Evolutionary conservation across 176 grass and related monocot genomes (phyloP).

Genomic region (Zoysia japonica): DNA sequence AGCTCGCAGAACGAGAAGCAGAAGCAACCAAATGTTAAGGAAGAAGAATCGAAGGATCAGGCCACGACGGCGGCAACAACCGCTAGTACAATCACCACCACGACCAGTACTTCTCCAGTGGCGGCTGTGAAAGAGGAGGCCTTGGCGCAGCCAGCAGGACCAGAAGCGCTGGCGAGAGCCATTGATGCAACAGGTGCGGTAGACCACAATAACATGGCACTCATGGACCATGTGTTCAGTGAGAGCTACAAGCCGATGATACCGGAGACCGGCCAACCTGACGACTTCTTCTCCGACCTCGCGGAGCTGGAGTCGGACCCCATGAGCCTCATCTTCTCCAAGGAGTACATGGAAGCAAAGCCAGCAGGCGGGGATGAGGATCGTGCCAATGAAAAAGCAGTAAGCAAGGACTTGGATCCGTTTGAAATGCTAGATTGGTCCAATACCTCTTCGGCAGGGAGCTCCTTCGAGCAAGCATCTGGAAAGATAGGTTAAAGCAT

Average conservation of each 20-base stretch:
- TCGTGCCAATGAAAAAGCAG: constrained; percentile 51
- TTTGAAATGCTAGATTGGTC: constrained; percentile 80
- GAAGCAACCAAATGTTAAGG: constrained; percentile 44
- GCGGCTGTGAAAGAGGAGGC: constrained; percentile 49
- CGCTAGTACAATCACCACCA: constrained; percentile 11
- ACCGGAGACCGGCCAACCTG: constrained; percentile 59
- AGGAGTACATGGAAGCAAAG: constrained; percentile 75
- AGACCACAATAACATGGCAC: constrained; percentile 45
- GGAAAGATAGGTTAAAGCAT: constrained; percentile 41
- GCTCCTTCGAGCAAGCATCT: constrained; percentile 52
- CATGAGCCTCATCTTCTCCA: constrained; percentile 89
- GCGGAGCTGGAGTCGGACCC: constrained; percentile 82
- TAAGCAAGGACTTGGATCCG: constrained; percentile 52
- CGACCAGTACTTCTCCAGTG: constrained; percentile 19
- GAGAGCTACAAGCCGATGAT: constrained; percentile 75
- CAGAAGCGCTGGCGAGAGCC: constrained; percentile 49
- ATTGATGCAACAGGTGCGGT: constrained; percentile 38
- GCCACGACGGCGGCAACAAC: neutral
- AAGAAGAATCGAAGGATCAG: constrained; percentile 49
- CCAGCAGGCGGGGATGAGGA: constrained; percentile 4
- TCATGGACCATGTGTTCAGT: constrained; percentile 57
- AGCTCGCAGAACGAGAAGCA: constrained; percentile 53
- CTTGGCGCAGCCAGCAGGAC: constrained; percentile 19
- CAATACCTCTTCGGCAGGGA: constrained; percentile 49
- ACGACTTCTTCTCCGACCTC: constrained; percentile 85